Base-by-base conservation (phyloP, 768 basidiomycete species). In the Boletus edulis region DNA sequence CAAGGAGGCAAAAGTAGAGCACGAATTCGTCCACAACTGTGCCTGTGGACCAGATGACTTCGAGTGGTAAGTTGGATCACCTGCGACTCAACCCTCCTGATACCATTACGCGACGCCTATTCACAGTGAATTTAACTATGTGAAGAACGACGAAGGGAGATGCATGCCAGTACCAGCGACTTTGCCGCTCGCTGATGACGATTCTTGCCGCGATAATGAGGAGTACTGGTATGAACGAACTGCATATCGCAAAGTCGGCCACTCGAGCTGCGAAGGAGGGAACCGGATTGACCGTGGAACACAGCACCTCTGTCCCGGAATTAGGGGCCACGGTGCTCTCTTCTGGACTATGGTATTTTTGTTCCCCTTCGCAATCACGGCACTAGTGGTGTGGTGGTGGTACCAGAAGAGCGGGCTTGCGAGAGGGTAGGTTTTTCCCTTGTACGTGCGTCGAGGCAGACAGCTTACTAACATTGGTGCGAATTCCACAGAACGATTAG, bases 191-290 rank as follows among this genome's bases (percentile, higher is more conserved):
- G 69, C 80, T 0, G 60, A 76, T 27, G 91, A 94, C 38, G 79
- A 80, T 29, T 77, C 81, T 5, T 94, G 91, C 64, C 75, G 72
- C 20, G 71, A 72, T 50, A 81, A 76, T 18, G 85, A 85, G 43
- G 84, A 87, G 4, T 91, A 79, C 69, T 99, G 97, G 97, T 98
- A 94, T 67, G 94, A 93, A 49, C 85, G 94, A 27, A 98, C 96
- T 0, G 75, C 86, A 5, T 96, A 96, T 67, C 89, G 94, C 48
- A 87, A 91, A 72, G 91, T 98, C 46, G 89, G 89, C 1, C 89
- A 89, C 69, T 96, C 95, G 35, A 82, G 78, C 20, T 99, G 97
- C 68, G 82, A 85, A 50, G 94, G 84, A 6, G 96, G 95, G 5
- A 59, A 72, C 2, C 80, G 89, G n/a, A 84, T 80, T 13, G 93